Evolutionary conservation across 805 yeast species (phyloP), one percentile per base, ranked within the genome.

Genomic region (Spencermartinsiella europaea): DNA sequence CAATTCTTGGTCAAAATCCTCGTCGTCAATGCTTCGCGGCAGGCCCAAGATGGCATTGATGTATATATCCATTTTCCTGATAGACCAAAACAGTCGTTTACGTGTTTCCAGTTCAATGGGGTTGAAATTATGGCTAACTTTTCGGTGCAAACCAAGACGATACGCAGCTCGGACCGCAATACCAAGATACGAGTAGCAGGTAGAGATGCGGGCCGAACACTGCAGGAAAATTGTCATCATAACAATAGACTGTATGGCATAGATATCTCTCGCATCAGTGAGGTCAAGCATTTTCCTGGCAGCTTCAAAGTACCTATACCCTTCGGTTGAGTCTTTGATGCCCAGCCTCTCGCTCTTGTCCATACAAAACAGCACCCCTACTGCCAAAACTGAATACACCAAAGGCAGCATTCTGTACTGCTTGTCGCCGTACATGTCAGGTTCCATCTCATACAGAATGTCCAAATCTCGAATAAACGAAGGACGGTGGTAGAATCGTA

Each of bases 121-220:
- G 54, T 83, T 83, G 54, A 80, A 79, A 14, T 62, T 74, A 54
- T 78, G 72, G 37, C 79, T 70, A 31, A 87, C 72, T 60, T 81
- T 83, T 51, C 95, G 69, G 64, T 89, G 96, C 16, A 87, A 68
- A 0, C 96, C 95, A 55, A 86, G 88, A 54, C 89, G 75, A 38
- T 88, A 63, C 0, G 95, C 91, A 20, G 90, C 80, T 59, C 96
- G 70, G 40, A 88, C 65, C 0, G 95, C 96, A 44, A 87, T 81
- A 5, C 96, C 96, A 51, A 88, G 85, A 62, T 87, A 89, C 0
- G 95, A 82, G 63, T 89, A 88, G 63, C 96, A 87, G 0, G 95
- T 84, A 0, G 91, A 81, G 47, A 89, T 70, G 53, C 93, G 74
- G 0, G 96, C 95, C 2, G 95, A 83, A 59, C 95, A 87, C 65